A percentile compares a stretch with the other conserved stretches of the same genome.
phyloP scores from a whole-genome alignment of 108 stramenopile genomes.

The Fistulifera pelliculosa region DNA sequence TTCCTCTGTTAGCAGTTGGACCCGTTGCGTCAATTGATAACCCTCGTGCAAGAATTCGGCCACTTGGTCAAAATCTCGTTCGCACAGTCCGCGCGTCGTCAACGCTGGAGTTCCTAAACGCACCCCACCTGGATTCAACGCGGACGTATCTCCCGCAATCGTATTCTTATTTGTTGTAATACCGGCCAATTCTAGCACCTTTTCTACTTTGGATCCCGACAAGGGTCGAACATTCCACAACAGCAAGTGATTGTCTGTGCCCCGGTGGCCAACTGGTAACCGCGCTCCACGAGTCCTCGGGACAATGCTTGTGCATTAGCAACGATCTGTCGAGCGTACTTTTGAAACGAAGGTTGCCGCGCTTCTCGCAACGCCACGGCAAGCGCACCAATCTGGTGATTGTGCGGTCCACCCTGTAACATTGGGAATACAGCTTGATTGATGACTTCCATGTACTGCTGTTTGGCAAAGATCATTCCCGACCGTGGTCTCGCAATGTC shows the following conservation, averaged over 20 bases:
- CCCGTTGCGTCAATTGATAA: slow-evolving; percentile 66
- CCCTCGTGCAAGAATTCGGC: slow-evolving; percentile 94
- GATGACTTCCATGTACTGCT: slow-evolving; percentile 84
- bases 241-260: slow-evolving; percentile 98
- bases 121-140: slow-evolving; percentile 97
- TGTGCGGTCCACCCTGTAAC: slow-evolving; percentile 99
- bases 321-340: slow-evolving; percentile 79
- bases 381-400: slow-evolving; percentile 95
- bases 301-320: slow-evolving; percentile 90
- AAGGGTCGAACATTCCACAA: slow-evolving; percentile 97
- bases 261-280: slow-evolving; percentile 95
- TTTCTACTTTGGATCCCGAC: slow-evolving; percentile 96
- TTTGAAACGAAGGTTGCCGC: slow-evolving; percentile 75
- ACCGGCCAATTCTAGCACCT: slow-evolving; percentile 85
- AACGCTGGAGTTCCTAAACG: slow-evolving; percentile 93
- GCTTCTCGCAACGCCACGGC: slow-evolving; percentile 98
- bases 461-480: slow-evolving; percentile 96
- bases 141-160: slow-evolving; percentile 93
- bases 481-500: slow-evolving; percentile 96
- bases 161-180: slow-evolving; percentile 99
- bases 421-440: slow-evolving; percentile 98
- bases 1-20: slow-evolving; percentile 29
- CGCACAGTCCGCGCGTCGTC: slow-evolving; percentile 82
- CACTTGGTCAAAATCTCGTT: slow-evolving; percentile 88
- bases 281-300: slow-evolving; percentile 59